Base-by-base conservation (phyloP, 306 rosid genomes). In the Corylus americana region DNA sequence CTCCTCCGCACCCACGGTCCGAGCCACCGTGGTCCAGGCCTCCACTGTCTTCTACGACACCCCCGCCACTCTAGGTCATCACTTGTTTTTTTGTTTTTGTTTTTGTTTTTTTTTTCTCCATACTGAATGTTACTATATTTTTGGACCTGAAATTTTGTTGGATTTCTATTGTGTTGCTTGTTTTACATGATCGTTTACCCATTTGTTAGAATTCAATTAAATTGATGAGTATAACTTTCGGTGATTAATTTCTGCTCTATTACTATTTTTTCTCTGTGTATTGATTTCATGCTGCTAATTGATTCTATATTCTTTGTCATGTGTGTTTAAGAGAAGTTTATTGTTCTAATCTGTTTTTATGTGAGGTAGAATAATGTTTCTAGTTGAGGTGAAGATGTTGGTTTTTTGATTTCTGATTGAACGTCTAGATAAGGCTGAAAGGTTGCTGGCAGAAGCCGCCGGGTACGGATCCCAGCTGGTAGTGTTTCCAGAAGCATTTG, bases 401-500 rank as follows among this genome's bases (percentile, higher is more conserved):
- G 17, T 59, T 12, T 50, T 63, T 11, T 22, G 10, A 17, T 37
- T 78, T 35, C 3, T 64, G 77, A 50, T 78, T 77, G 62, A 64
- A 39, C 70, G 22, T 68, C 37, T 80, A 91, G 98, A 92, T 71
- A 94, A 94, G 89, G 98, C 98, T 25, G 98, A 92, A 84, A 91
- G 95, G 58, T 87, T 94, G 84, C 35, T 92, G 84, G 97, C 95
- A 16, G 97, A 92, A 87, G 97, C 98, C 0, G 95, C 92, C 8
- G 83, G 92, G 55, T 84, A 79, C 82, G 98, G 98, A 3, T 80
- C 98, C 55, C 97, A 91, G 89, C 76, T 92, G 76, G 97, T 94
- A 79, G 91, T 94, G 63, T 94, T 94, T 85, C 98, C 98, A 8
- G 97, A 94, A 86, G 98, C 98, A 10, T 94, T 91, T 85, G 86